Percentiles rank a stretch among this genome's conserved stretches.
These are phyloP conservation scores for Penicillium italicum DNA, from an alignment of 2,329 filamentous ascomycete species.

Conservation along the genomic window DNA sequence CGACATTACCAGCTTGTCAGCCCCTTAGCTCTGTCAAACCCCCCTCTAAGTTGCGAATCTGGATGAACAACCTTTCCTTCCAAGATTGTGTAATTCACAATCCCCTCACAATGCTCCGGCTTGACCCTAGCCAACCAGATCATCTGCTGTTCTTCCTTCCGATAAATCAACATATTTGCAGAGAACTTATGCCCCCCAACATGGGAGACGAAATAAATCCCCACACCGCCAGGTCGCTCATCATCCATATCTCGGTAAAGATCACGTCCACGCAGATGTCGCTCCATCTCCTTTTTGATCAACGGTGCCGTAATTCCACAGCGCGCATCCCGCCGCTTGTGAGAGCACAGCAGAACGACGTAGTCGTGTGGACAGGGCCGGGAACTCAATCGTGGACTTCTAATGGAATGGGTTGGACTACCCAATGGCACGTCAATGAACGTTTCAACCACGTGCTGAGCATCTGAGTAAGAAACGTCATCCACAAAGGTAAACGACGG, in stretches of 20 bases:
- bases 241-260: constrained; percentile 81
- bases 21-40: constrained; percentile 72
- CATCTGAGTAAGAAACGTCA: background rate
- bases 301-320: constrained; percentile 87
- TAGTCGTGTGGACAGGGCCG: constrained; percentile 46
- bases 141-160: constrained; percentile 47
- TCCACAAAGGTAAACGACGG: background rate
- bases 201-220: constrained; percentile 88
- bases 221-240: constrained; percentile 76
- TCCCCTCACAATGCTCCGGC: constrained; percentile 83
- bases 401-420: background rate
- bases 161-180: constrained; percentile 85
- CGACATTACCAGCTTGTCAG: constrained; percentile 58
- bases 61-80: constrained; percentile 89
- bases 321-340: constrained; percentile 81
- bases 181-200: constrained; percentile 92
- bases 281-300: constrained; percentile 73
- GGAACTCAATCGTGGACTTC: background rate
- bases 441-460: background rate
- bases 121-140: constrained; percentile 84
- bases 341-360: constrained; percentile 83
- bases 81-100: constrained; percentile 78
- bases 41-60: constrained; percentile 73
- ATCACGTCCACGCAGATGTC: constrained; percentile 74
- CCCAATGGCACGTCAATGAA: background rate